A percentile compares a stretch with the other conserved stretches of the same genome.
phyloP scores from a whole-genome alignment of 2,329 filamentous ascomycete genomes.

The Cladorrhinum sp. region DNA sequence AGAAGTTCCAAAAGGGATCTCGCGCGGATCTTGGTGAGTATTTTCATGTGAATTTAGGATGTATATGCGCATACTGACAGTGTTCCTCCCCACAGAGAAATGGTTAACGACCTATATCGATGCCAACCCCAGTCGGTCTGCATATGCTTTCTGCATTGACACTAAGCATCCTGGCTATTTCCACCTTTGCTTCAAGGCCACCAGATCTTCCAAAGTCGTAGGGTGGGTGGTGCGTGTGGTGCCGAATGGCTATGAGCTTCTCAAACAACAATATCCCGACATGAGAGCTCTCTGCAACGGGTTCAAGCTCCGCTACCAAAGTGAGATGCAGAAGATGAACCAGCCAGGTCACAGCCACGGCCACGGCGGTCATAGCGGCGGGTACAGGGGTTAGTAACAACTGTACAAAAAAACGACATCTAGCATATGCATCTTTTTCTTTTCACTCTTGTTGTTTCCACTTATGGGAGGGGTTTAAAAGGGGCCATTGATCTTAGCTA shows the following conservation, averaged over 20 bases:
- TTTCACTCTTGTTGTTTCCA: background rate
- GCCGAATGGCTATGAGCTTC: conserved; percentile 88
- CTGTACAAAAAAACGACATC: background rate
- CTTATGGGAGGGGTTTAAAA: background rate
- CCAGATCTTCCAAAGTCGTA: conserved; percentile 67
- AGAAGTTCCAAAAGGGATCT: conserved; percentile 85
- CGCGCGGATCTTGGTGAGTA: conserved; percentile 79
- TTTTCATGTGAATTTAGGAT: background rate
- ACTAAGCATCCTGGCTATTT: conserved; percentile 92
- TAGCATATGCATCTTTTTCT: background rate
- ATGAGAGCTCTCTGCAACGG: conserved; percentile 95
- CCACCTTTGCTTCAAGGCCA: conserved; percentile 93
- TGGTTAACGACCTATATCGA: conserved; percentile 96
- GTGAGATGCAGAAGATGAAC: conserved; percentile 62
- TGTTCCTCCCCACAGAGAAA: conserved; percentile 55
- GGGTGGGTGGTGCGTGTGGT: conserved; percentile 87
- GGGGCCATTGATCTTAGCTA: background rate
- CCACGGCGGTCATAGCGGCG: conserved; percentile 1
- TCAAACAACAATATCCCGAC: conserved; percentile 85
- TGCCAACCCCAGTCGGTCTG: conserved; percentile 89
- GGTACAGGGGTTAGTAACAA: background rate
- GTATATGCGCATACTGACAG: conserved; percentile 21
- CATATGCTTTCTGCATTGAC: conserved; percentile 95
- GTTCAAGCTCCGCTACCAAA: conserved; percentile 79
- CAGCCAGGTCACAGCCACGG: conserved; percentile 21